These are phyloP conservation scores for Bothriochloa decipiens DNA, from an alignment of 176 grass and related monocot genomes.

Conservation along the genomic window DNA sequence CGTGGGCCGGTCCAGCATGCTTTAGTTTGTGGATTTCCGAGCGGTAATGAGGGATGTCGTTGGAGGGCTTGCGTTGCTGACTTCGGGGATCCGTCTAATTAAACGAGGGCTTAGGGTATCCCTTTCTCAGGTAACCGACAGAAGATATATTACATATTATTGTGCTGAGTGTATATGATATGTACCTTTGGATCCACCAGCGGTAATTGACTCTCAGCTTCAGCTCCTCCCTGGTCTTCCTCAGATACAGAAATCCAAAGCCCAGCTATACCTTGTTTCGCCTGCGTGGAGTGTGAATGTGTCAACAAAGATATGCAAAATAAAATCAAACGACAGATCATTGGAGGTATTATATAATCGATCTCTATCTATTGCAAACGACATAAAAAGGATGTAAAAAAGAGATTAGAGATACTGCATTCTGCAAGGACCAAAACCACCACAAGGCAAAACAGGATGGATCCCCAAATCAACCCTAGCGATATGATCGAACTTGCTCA, in stretches of 20 bases:
- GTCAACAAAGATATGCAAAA: neutral
- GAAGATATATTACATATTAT: too few relatives aligned
- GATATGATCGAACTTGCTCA: neutral
- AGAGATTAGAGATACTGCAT: neutral
- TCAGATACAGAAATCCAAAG: too few relatives aligned
- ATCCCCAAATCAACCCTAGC: neutral
- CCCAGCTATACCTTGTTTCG: too few relatives aligned
- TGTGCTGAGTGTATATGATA: neutral
- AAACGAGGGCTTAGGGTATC: too few relatives aligned
- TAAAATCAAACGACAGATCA: neutral
- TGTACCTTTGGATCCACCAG: neutral
- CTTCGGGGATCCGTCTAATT: too few relatives aligned
- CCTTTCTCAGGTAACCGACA: too few relatives aligned
- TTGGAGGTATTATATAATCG: neutral
- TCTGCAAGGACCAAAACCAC: neutral
- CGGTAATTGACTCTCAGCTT: too few relatives aligned
- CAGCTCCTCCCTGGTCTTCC: too few relatives aligned
- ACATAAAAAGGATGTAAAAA: neutral
- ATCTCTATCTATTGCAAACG: neutral
- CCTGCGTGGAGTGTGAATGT: neutral
- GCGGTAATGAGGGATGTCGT: too few relatives aligned
- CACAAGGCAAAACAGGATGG: neutral
- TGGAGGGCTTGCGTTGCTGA: too few relatives aligned
- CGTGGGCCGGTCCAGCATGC: too few relatives aligned
- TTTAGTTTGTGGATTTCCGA: too few relatives aligned